A percentile compares a stretch with the other conserved stretches of the same genome.
These are phyloP conservation scores for Lenzites betulinus DNA, from an alignment of 768 basidiomycete genomes.

Conservation along the genomic window DNA sequence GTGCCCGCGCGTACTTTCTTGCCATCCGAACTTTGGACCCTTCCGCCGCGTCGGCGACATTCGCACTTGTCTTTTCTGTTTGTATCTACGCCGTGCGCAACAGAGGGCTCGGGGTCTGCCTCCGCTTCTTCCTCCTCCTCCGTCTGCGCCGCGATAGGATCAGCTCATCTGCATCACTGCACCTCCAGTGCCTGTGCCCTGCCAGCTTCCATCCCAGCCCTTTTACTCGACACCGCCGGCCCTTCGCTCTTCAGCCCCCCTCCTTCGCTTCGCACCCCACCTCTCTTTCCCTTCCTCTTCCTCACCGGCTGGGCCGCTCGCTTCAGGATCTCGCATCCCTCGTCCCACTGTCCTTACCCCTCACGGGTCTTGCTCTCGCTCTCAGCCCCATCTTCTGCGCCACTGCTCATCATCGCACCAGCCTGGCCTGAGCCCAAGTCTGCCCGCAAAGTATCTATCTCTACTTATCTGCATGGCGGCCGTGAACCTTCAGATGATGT, in stretches of 20 bases:
- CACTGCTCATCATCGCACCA: constrained; percentile 1
- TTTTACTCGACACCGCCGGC: constrained; percentile 11
- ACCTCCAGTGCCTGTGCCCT: constrained; percentile 12
- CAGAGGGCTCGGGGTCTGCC: constrained; percentile 17
- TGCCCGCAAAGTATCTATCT: constrained; percentile 19
- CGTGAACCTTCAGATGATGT: constrained; percentile 74
- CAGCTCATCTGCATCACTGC: constrained; percentile 28
- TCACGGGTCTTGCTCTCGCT: background rate
- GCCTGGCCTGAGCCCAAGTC: background rate
- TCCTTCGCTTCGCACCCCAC: constrained; percentile 9
- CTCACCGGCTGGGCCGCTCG: constrained; percentile 59
- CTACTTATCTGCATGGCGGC: constrained; percentile 57
- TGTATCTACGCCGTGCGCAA: constrained; percentile 18
- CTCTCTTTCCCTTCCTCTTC: constrained; percentile 15
- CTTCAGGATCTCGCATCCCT: constrained; percentile 33
- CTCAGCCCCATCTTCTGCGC: constrained; percentile 4
- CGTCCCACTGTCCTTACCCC: constrained; percentile 42
- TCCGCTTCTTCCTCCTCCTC: background rate
- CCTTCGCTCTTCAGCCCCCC: constrained; percentile 6
- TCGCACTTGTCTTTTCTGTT: background rate
- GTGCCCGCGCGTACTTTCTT: constrained; percentile 22
- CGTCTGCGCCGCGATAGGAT: constrained; percentile 11
- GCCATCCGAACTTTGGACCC: constrained; percentile 27
- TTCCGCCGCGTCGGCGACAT: constrained; percentile 10
- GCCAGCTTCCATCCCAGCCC: constrained; percentile 15